A percentile compares a stretch with the other conserved stretches of the same genome.
Evolutionary conservation across 176 grass and related monocot genomes (phyloP).

Genomic region (Dendrocalamus sinicus): DNA sequence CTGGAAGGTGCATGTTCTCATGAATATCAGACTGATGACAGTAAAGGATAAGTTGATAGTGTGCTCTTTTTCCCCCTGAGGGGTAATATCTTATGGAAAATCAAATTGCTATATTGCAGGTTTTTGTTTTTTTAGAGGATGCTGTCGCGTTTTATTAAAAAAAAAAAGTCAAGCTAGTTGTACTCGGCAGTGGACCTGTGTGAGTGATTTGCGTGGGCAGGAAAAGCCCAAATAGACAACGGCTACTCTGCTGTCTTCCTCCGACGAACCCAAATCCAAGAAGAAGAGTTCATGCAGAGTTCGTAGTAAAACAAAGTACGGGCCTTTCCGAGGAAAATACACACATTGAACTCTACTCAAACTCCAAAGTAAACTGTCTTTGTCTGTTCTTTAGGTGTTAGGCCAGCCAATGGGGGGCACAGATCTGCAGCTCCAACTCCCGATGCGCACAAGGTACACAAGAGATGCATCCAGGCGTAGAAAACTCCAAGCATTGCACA

Average conservation of each 20-base stretch:
- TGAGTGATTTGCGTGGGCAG: background rate
- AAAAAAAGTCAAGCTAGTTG: background rate
- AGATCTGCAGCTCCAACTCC: background rate
- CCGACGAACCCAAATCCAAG: background rate
- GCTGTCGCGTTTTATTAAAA: background rate
- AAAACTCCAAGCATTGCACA: background rate
- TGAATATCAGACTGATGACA: background rate
- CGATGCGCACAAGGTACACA: background rate
- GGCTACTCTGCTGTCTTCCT: background rate
- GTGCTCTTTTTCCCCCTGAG: background rate
- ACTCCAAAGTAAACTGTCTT: background rate
- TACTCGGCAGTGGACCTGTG: background rate
- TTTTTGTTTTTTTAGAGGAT: background rate
- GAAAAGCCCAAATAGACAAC: background rate
- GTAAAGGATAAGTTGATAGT: background rate
- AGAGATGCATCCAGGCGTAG: background rate
- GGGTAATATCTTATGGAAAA: background rate
- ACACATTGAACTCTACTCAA: background rate
- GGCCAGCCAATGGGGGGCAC: background rate
- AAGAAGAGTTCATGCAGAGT: background rate
- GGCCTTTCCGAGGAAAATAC: background rate
- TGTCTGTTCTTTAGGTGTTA: background rate
- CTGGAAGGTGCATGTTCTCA: background rate
- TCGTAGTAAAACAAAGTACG: background rate
- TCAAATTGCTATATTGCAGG: background rate